Evolutionary conservation across 2,329 filamentous ascomycete genomes (phyloP), one percentile per base, ranked within the genome.

Genomic region (Trichophyton verrucosum): DNA sequence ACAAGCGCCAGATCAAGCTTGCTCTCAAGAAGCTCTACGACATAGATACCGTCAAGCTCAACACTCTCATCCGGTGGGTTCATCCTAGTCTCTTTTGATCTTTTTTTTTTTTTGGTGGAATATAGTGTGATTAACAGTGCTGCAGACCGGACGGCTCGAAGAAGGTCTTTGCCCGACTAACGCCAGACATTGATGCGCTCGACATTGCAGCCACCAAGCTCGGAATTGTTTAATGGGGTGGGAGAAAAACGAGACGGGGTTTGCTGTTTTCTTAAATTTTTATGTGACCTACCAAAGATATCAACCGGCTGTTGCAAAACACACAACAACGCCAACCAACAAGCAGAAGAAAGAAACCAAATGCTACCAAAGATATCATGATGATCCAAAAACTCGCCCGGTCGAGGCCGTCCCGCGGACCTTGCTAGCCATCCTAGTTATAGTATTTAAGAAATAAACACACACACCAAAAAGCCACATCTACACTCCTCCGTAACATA

Each of bases 131-230:
- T 40, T 65, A 61, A 64, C 55, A 30, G 30, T 13, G 33, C 33
- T 36, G 8, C 44, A 91, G 91, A 78, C 94, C 94, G 67, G 91
- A 99, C 76, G 94, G 94, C 74, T 85, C 86, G 75, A 99, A 99
- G 90, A 99, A 99, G 89, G 94, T 94, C 66, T 99, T 94, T 76
- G 91, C 89, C 75, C 89, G 92, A 76, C 85, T 99, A 68, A 97
- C 94, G 62, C 81, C 91, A 66, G 94, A 99, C 78, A 91, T 97
- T 71, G 94, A 99, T 79, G 94, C 94, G 74, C 88, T 99, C 71
- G 94, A 99, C 81, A 96, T 99, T 80, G 95, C 94, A 67, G 95
- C 94, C 74, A 97, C 94, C 80, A 99, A 97, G 88, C 87, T 99
- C 71, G 87, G 88, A 71, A 94, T 99, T 74, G 94, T 97, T 77